Evolutionary conservation across 176 grass and related monocot genomes (phyloP).

Genomic region (Triticum urartu): DNA sequence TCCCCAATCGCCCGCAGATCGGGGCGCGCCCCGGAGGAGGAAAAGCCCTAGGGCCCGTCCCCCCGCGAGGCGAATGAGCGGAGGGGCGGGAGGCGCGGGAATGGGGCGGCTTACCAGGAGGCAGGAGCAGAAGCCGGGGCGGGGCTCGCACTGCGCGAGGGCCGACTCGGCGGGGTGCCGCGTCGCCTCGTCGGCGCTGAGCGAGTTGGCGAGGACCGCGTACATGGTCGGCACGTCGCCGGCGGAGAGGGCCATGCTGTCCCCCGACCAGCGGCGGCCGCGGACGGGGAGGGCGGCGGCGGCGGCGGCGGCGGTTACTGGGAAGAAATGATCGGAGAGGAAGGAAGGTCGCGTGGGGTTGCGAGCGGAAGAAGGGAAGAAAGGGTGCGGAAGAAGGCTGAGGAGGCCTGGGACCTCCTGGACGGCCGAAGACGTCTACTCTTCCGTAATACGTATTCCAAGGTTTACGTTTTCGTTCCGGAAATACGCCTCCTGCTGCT

Average conservation of each 20-base stretch:
- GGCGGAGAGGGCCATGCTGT: slow-evolving; percentile 77
- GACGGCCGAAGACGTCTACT: neutral
- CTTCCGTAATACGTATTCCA: neutral
- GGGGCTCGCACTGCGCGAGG: slow-evolving; percentile 82
- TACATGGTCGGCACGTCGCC: slow-evolving; percentile 84
- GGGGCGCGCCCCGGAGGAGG: neutral
- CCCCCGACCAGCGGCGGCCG: neutral
- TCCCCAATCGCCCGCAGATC: neutral
- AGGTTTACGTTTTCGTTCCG: fast-evolving
- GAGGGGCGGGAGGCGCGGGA: neutral
- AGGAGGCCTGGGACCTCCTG: neutral
- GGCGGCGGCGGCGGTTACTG: slow-evolving; percentile 23
- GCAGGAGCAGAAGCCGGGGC: slow-evolving; percentile 90
- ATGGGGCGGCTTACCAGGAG: slow-evolving; percentile 66
- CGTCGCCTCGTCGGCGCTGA: slow-evolving; percentile 68
- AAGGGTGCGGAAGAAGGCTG: slow-evolving; percentile 15
- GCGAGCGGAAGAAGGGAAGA: slow-evolving; percentile 17
- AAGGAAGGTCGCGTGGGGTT: slow-evolving; percentile 13
- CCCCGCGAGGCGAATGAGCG: neutral
- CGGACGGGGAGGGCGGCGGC: neutral
- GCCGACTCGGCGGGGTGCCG: slow-evolving; percentile 78
- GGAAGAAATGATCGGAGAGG: slow-evolving; percentile 37
- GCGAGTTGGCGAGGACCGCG: slow-evolving; percentile 77
- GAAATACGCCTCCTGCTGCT: neutral
- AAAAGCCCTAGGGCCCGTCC: slow-evolving; percentile 23